Percentiles rank a stretch among this genome's conserved stretches.
Conservation (phyloP, 2,329 filamentous ascomycete species). For the Pseudocercospora pini-densiflorae region DNA sequence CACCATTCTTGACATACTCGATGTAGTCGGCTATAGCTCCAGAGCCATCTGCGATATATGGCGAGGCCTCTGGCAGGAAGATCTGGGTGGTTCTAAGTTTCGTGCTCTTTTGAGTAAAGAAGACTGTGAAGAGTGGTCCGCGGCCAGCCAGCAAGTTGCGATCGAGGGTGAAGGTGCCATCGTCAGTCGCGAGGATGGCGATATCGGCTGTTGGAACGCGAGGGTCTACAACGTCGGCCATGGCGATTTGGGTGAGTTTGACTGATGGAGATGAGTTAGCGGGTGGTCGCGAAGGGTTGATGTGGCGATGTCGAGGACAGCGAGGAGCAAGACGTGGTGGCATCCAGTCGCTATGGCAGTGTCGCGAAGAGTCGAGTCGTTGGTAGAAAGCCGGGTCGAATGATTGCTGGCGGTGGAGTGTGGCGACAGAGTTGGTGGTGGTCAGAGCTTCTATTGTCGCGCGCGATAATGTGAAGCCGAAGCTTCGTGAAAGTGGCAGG, state of each 20-base stretch:
- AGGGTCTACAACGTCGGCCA: background rate
- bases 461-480: background rate
- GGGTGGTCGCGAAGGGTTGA: background rate
- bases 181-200: slow-evolving; percentile 1
- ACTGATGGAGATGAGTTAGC: background rate
- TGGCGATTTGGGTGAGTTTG: background rate
- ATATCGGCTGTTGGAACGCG: background rate
- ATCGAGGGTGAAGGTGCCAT: background rate
- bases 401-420: background rate
- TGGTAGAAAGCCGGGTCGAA: background rate
- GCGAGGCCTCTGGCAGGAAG: background rate
- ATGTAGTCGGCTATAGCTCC: background rate
- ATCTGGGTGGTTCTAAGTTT: background rate
- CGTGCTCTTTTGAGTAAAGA: background rate
- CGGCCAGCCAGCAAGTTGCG: background rate
- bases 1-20: background rate
- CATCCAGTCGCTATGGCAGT: background rate
- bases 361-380: background rate
- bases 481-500: background rate
- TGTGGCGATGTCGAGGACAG: background rate
- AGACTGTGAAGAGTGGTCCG: background rate
- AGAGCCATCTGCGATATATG: background rate
- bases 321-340: background rate
- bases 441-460: background rate
- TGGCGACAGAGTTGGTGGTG: background rate